Evolutionary conservation across 208 protist species (phyloP).

Genomic region (Trypanosoma vivax): DNA sequence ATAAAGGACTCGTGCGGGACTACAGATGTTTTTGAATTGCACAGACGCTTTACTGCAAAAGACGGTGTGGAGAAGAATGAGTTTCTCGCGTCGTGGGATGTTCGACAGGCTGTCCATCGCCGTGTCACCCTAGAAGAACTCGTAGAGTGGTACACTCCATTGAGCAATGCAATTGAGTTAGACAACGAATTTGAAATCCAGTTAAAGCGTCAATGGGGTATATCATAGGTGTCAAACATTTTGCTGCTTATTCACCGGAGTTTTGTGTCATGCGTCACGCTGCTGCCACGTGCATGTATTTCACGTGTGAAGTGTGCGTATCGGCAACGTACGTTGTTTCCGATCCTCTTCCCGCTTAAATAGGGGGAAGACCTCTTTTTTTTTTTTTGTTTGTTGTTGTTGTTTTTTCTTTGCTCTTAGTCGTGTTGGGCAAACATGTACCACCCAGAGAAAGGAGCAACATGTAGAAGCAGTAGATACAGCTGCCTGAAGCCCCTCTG

Average conservation of each 20-base stretch:
- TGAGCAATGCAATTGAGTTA: constrained; percentile 31
- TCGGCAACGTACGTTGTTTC: no score
- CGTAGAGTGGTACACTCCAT: constrained; percentile 68
- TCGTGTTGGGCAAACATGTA: no score
- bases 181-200: constrained; percentile 69
- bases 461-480: no score
- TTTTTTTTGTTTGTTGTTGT: constrained; percentile 11
- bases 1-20: constrained; percentile 37
- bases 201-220: constrained; percentile 48
- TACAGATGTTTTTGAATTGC: constrained; percentile 57
- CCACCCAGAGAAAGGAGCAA: no score
- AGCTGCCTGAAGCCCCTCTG: no score
- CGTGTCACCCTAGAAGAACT: constrained; percentile 48
- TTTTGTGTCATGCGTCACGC: no score
- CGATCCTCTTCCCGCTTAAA: no score
- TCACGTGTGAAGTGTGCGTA: no score
- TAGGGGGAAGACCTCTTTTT: no score
- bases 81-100: constrained; percentile 80
- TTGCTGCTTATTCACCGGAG: no score
- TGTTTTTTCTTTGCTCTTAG: constrained; percentile 8
- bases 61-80: constrained; percentile 54
- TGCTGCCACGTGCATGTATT: no score
- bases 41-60: constrained; percentile 43
- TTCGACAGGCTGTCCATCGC: constrained; percentile 36
- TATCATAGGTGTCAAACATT: background rate